A percentile compares a stretch with the other conserved stretches of the same genome.
These are phyloP conservation scores for Ogataea degrootiae DNA, from an alignment of 805 yeast species.

Conservation along the genomic window DNA sequence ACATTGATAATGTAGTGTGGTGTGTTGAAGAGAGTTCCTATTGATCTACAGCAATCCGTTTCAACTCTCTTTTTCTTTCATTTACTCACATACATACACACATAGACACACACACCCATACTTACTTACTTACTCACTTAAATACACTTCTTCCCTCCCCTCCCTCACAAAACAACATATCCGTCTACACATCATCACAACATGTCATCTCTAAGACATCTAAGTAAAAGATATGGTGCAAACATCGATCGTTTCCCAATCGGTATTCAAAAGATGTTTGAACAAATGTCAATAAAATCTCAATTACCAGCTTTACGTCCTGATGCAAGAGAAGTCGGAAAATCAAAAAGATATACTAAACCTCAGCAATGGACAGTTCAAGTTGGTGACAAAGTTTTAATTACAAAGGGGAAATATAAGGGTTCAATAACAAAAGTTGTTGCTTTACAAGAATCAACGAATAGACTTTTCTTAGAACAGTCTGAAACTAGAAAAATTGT, in stretches of 20 bases:
- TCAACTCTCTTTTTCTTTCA: no score
- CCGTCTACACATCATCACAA: neutral
- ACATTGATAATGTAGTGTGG: no score
- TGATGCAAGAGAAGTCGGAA: constrained; percentile 26
- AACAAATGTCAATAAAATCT: constrained; percentile 23
- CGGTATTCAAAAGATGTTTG: constrained; percentile 24
- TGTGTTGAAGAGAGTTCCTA: no score
- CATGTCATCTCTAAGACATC: constrained; percentile 16
- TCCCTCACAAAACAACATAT: neutral
- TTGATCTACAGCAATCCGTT: no score
- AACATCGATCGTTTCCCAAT: constrained; percentile 28
- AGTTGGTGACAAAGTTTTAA: constrained; percentile 74
- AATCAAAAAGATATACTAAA: constrained; percentile 32
- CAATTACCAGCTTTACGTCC: constrained; percentile 31
- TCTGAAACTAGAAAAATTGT: constrained; percentile 60
- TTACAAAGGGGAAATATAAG: constrained; percentile 62
- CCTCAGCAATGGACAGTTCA: constrained; percentile 56
- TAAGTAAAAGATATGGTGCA: constrained; percentile 29
- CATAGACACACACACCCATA: no score
- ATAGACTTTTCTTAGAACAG: constrained; percentile 62
- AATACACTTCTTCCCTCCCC: no score
- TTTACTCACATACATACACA: no score
- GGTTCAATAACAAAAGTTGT: constrained; percentile 72
- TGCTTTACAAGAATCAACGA: constrained; percentile 53
- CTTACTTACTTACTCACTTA: no score